These are phyloP conservation scores for Chalciporus chontae DNA, from an alignment of 768 basidiomycete genomes.

Conservation along the genomic window DNA sequence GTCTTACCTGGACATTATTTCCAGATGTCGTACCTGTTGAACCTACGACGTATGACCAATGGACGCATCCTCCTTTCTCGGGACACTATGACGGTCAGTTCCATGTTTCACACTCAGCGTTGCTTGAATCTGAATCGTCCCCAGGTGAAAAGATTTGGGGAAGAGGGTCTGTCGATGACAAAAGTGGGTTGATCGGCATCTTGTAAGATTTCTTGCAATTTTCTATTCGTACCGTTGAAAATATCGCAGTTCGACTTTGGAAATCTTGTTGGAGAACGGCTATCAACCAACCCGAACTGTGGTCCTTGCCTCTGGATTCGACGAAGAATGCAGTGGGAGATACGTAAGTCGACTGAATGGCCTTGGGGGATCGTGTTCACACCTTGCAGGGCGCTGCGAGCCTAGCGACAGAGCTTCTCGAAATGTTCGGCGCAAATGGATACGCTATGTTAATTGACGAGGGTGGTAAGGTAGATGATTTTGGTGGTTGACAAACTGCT, in stretches of 20 bases:
- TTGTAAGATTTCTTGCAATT: conserved; percentile 36
- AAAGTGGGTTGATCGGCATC: conserved; percentile 67
- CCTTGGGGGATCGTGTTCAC: not conserved
- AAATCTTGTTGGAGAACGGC: conserved; percentile 57
- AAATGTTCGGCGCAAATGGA: conserved; percentile 64
- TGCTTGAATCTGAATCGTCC: not conserved
- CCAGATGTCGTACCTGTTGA: conserved; percentile 70
- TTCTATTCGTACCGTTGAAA: conserved; percentile 1
- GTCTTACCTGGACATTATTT: not conserved
- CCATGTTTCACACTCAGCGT: not conserved
- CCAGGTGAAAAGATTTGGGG: conserved; percentile 45
- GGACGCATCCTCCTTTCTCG: conserved; percentile 62
- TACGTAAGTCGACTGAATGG: conserved; percentile 31
- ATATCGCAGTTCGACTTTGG: conserved; percentile 46
- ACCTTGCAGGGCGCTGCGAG: conserved; percentile 48
- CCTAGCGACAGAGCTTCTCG: conserved; percentile 46
- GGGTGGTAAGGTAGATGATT: conserved; percentile 51
- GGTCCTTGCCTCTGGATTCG: conserved; percentile 68
- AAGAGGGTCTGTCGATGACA: conserved; percentile 51
- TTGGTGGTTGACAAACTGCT: not conserved
- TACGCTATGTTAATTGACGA: conserved; percentile 86
- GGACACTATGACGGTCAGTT: conserved; percentile 53
- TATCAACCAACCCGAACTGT: conserved; percentile 64
- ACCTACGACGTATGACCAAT: conserved; percentile 48
- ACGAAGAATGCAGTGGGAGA: conserved; percentile 63